Evolutionary conservation across 2,329 filamentous ascomycete species (phyloP).

Genomic region (Metarhizium brunneum): DNA sequence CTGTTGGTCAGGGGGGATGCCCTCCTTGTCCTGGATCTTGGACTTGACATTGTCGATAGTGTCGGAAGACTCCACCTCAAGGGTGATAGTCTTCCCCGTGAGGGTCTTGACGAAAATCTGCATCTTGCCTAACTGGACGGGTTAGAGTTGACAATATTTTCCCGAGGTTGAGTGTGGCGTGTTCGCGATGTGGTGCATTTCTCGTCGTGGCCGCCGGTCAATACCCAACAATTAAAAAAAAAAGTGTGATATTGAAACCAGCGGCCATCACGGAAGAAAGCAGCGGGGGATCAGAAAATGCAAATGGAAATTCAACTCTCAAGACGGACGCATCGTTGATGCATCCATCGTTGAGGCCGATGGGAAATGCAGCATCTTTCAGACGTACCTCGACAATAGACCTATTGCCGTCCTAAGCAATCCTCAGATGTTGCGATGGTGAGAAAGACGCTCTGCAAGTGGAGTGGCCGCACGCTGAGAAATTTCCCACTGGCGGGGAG

Average conservation of each 20-base stretch:
- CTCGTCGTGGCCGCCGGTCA: not conserved
- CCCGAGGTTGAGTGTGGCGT: not conserved
- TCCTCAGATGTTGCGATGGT: slow-evolving; percentile 42
- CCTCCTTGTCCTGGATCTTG: slow-evolving; percentile 98
- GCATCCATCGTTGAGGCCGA: slow-evolving; percentile 16
- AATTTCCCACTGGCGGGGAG: slow-evolving; percentile 15
- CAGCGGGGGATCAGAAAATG: slow-evolving; percentile 9
- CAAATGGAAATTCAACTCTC: slow-evolving; percentile 15
- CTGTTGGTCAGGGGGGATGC: slow-evolving; percentile 98
- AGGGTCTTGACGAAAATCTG: slow-evolving; percentile 77
- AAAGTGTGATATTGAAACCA: not conserved
- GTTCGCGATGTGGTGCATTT: not conserved
- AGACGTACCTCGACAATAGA: slow-evolving; percentile 55
- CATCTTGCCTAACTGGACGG: slow-evolving; percentile 52
- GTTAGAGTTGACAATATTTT: slow-evolving; percentile 26
- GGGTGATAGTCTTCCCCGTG: slow-evolving; percentile 99
- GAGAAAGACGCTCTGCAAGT: slow-evolving; percentile 13
- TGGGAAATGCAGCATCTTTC: slow-evolving; percentile 36
- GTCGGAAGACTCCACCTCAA: slow-evolving; percentile 99
- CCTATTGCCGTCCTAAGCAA: slow-evolving; percentile 55
- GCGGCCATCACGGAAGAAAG: slow-evolving; percentile 5
- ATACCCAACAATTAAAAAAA: not conserved
- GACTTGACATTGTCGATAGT: slow-evolving; percentile 99
- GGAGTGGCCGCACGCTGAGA: slow-evolving; percentile 20
- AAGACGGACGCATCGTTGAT: slow-evolving; percentile 20